phyloP scores from a whole-genome alignment of 2,329 filamentous ascomycete species.

The Chrysosporium keratinophilum region DNA sequence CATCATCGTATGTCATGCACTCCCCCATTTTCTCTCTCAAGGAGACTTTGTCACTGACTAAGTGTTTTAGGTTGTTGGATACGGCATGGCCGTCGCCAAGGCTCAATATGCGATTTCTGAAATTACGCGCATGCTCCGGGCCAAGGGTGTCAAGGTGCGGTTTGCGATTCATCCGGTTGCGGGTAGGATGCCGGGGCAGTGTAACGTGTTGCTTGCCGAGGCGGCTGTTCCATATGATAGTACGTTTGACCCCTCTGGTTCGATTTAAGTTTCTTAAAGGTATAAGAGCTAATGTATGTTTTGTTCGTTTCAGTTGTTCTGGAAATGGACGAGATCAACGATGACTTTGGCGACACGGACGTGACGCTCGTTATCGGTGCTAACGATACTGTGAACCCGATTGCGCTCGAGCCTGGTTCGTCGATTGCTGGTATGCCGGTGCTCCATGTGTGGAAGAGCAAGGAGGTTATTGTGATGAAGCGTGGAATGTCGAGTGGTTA shows the following conservation, averaged over 20 bases:
- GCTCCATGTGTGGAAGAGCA: constrained; percentile 85
- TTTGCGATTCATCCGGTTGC: constrained; percentile 88
- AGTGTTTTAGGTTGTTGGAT: constrained; percentile 55
- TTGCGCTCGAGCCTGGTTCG: constrained; percentile 70
- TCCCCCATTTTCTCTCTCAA: neutral
- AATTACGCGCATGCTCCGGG: constrained; percentile 63
- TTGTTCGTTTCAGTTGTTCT: constrained; percentile 59
- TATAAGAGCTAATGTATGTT: constrained; percentile 14
- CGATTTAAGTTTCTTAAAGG: too few relatives aligned
- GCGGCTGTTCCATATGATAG: constrained; percentile 80
- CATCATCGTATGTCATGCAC: constrained; percentile 51
- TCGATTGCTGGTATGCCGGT: constrained; percentile 90
- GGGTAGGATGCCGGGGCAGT: constrained; percentile 85
- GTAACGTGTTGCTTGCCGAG: constrained; percentile 81
- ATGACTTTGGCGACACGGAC: constrained; percentile 78
- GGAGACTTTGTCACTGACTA: constrained; percentile 3
- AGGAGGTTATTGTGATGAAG: constrained; percentile 90
- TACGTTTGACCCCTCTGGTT: too few relatives aligned
- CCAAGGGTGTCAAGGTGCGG: constrained; percentile 67
- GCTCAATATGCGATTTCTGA: constrained; percentile 84
- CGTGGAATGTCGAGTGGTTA: constrained; percentile 80
- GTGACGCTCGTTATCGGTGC: constrained; percentile 81
- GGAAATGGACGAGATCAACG: constrained; percentile 95
- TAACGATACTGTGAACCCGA: constrained; percentile 87
- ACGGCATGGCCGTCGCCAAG: constrained; percentile 90